Percentiles rank a stretch among this genome's conserved stretches.
Evolutionary conservation across 2,329 filamentous ascomycete species (phyloP).

Genomic region (Stemphylium beticola): DNA sequence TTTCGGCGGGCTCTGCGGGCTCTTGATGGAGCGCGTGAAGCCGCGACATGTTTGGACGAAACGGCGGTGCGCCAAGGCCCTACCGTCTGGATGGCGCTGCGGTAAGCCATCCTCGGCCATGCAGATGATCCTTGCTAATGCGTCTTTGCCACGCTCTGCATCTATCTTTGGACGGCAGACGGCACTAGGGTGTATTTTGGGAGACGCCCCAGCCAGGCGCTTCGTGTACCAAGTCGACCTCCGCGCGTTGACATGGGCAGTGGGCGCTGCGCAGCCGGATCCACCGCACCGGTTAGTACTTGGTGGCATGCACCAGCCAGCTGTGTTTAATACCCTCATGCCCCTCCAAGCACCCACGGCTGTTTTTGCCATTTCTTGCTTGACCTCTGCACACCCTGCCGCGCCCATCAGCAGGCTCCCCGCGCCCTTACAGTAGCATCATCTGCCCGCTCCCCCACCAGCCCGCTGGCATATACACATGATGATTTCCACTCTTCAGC

Average conservation of each 20-base stretch:
- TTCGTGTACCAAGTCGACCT: slow-evolving; percentile 11
- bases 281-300: slow-evolving; percentile 1
- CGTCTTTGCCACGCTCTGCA: slow-evolving; percentile 7
- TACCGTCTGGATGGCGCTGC: background rate
- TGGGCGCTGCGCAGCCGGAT: slow-evolving; percentile 4
- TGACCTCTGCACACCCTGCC: background rate
- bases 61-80: slow-evolving; percentile 1
- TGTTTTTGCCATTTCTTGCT: background rate
- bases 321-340: slow-evolving; percentile 9
- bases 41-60: slow-evolving; percentile 2
- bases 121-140: background rate
- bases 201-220: slow-evolving; percentile 15
- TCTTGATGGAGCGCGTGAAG: slow-evolving; percentile 11
- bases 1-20: slow-evolving; percentile 6
- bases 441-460: slow-evolving; percentile 12
- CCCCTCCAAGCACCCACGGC: slow-evolving; percentile 4
- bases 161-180: slow-evolving; percentile 17
- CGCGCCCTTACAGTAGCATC: slow-evolving; percentile 2
- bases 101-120: background rate
- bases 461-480: slow-evolving; percentile 28
- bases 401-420: background rate
- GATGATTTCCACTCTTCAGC: slow-evolving; percentile 45
- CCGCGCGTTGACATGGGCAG: slow-evolving; percentile 10
- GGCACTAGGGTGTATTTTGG: slow-evolving; percentile 13
- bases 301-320: background rate